Evolutionary conservation across 768 basidiomycete species (phyloP), one percentile per base, ranked within the genome.

Genomic region (Suillus subalutaceus): DNA sequence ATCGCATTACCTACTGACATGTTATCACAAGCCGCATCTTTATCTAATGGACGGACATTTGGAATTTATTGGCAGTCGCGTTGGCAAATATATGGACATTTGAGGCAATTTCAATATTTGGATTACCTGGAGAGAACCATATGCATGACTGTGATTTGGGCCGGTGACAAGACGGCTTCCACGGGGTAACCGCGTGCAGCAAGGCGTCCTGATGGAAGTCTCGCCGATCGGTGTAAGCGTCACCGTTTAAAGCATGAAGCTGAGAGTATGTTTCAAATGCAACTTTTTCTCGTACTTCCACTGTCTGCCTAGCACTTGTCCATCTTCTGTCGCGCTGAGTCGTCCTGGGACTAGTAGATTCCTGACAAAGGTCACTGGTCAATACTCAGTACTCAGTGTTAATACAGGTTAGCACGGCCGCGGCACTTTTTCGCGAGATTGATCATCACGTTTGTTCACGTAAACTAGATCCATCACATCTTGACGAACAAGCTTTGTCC

Each of bases 21-120:
- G 68, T 61, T 69, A 68, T 68, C 74, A 60, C 68, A 63, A 63
- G 62, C 69, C 15, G 63, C 69, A 62, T 69, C 69, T 75, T 78
- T 78, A 76, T 78, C 73, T 77, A 75, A 75, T 77, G 65, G 74
- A 70, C 75, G 77, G 75, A 78, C 62, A 78, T 78, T 78, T 77
- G 75, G 75, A 43, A 60, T 32, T 60, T 60, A 60, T 60, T 60
- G 59, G 38, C 9, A 26, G 65, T 32, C 59, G 59, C 26, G 43
- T 60, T 66, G 55, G 69, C 73, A 50, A 69, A 68, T 35, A 68
- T 41, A 52, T 70, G 63, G 63, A 70, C 62, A 67, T 65, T 68
- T 76, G 71, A 70, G 74, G 75, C 53, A 76, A 65, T 65, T 56
- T 68, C 65, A 65, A 40, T 53, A 41, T 41, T 41, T 41, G 40